Base-by-base conservation (phyloP, 1,284 basidiomycete species). In the Dichomitus squalens region DNA sequence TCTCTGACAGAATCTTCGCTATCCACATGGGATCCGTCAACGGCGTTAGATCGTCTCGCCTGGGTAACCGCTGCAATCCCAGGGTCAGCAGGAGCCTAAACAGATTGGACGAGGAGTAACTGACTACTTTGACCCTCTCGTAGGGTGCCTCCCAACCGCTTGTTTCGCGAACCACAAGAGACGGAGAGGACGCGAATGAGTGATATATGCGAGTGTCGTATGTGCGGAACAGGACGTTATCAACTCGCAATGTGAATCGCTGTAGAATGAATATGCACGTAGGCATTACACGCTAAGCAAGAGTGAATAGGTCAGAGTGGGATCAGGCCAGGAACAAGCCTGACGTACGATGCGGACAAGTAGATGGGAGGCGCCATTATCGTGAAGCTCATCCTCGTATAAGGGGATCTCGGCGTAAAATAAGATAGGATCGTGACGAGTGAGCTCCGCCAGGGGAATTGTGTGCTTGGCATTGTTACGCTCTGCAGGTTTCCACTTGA, bases 341-440 rank as follows among this genome's bases (percentile, higher is more conserved):
- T 43, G 16, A 81, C 93, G 74, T 70, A 96, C 95, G 55, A 97
- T 92, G 66, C 94, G 82, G 49, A 94, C 87, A 25, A 94, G 80
- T 5, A 94, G 74, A 44, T 85, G 83, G 0, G 93, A 94, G 11
- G 92, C 86, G 1, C 95, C 95, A 68, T 97, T 96, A 68, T 98
- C 95, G 68, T 97, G 94, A 48, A 98, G 77, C 71, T 98, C 96
- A 70, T 96, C 94, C 68, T 98, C 95, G 68, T 92, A 98, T 4
- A 98, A 75, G 0, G 92, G 90, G 0, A 97, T 86, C 69, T 97
- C 95, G 14, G 95, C 92, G 68, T 96, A 98, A 75, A 95, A 98
- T 20, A 97, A 75, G 59, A 98, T 98, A 3, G 96, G 95, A 73
- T 97, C 95, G 54, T 88, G 92, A 35, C 92, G 83, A n/a, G 87